These are phyloP conservation scores for Podospora bellae-mahoneyi DNA, from an alignment of 495 filamentous ascomycete genomes.

Conservation along the genomic window DNA sequence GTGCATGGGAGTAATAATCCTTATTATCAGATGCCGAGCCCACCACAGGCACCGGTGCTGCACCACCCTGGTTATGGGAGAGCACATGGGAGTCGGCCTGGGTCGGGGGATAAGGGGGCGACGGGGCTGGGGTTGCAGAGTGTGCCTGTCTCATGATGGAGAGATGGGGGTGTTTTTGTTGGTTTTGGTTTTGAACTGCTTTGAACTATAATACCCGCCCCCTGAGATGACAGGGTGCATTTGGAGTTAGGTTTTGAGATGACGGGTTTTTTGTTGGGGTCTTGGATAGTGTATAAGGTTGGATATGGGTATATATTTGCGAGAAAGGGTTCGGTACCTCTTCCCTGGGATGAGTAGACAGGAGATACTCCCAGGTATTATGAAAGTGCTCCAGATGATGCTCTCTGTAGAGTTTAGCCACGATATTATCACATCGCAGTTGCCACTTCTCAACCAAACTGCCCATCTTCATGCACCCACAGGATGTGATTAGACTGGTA, in stretches of 20 bases:
- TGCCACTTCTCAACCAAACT: background rate
- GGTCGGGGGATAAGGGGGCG: constrained; percentile 16
- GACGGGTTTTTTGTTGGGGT: constrained; percentile 4
- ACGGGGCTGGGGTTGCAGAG: constrained; percentile 8
- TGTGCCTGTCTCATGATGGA: background rate
- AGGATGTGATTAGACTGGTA: background rate
- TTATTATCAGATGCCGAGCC: constrained; percentile 25
- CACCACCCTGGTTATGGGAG: constrained; percentile 37
- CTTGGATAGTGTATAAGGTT: background rate
- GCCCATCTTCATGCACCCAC: too few species aligned
- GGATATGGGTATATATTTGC: background rate
- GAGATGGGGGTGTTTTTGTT: background rate
- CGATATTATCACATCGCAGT: background rate
- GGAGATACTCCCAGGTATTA: background rate
- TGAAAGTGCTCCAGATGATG: background rate
- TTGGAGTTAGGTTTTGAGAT: constrained; percentile 14
- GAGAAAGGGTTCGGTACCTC: background rate
- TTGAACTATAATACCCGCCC: background rate
- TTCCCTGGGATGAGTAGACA: background rate
- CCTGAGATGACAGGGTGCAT: background rate
- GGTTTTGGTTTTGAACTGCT: constrained; percentile 3
- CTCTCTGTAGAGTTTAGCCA: background rate
- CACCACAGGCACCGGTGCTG: constrained; percentile 31
- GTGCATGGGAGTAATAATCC: constrained; percentile 6
- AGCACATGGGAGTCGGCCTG: constrained; percentile 20